A percentile compares a stretch with the other conserved stretches of the same genome.
Evolutionary conservation across 1,284 basidiomycete species (phyloP).

Genomic region (Pyrrhoderma lamaoense): DNA sequence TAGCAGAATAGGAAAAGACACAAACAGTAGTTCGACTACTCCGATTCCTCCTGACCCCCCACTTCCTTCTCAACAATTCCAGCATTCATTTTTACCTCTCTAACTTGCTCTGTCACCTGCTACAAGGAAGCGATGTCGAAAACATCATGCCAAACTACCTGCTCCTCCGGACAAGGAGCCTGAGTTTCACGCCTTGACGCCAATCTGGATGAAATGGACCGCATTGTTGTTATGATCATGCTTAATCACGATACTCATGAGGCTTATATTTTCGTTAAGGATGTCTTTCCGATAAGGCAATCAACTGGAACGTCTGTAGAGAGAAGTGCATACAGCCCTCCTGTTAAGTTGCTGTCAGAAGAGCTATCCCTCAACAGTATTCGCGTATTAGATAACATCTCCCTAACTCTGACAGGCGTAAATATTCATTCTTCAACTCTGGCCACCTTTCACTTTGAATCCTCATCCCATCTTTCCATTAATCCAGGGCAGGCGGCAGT

Average conservation of each 20-base stretch:
- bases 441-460: constrained; percentile 49
- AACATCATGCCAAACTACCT: constrained; percentile 17
- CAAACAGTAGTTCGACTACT: constrained; percentile 15
- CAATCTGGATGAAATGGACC: constrained; percentile 77
- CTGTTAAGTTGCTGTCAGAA: constrained; percentile 44
- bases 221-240: constrained; percentile 58
- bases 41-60: constrained; percentile 21
- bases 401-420: constrained; percentile 34
- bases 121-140: constrained; percentile 22
- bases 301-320: constrained; percentile 28
- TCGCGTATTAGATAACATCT: constrained; percentile 26
- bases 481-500: constrained; percentile 48
- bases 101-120: constrained; percentile 11
- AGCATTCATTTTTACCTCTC: constrained; percentile 17
- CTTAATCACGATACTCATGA: constrained; percentile 27
- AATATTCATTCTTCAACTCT: constrained; percentile 39
- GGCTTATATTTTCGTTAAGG: constrained; percentile 45
- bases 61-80: constrained; percentile 23
- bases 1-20: constrained; percentile 27
- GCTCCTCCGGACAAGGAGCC: constrained; percentile 21
- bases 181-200: constrained; percentile 59
- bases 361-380: constrained; percentile 26
- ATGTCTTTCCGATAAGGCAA: constrained; percentile 50
- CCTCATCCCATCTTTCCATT: constrained; percentile 31
- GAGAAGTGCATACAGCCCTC: constrained; percentile 53